These are phyloP conservation scores for Aspergillus fischeri DNA, from an alignment of 2,329 filamentous ascomycete genomes.

Conservation along the genomic window DNA sequence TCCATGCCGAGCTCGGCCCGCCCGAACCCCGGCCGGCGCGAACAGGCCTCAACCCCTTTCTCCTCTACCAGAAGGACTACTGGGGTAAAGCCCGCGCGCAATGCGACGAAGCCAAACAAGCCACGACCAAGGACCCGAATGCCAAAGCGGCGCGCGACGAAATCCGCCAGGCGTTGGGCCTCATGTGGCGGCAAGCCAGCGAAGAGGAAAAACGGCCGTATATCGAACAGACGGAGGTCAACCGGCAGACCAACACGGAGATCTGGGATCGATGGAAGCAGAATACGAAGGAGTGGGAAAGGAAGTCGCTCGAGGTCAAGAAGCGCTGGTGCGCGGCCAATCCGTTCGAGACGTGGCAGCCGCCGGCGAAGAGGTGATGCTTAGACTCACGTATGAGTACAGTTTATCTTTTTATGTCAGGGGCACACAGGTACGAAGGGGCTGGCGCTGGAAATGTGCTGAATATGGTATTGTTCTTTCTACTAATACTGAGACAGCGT, in stretches of 20 bases:
- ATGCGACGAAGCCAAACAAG: conserved; percentile 65
- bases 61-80: conserved; percentile 78
- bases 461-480: background rate
- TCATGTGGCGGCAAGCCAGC: conserved; percentile 80
- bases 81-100: conserved; percentile 61
- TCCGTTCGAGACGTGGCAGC: conserved; percentile 33
- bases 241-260: conserved; percentile 64
- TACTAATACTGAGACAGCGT: background rate
- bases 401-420: background rate
- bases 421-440: background rate
- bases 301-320: conserved; percentile 34
- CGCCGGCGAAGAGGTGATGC: background rate
- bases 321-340: conserved; percentile 37
- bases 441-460: background rate
- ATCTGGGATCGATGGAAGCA: conserved; percentile 68
- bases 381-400: background rate
- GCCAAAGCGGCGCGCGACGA: conserved; percentile 67
- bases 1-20: conserved; percentile 64
- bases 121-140: conserved; percentile 60
- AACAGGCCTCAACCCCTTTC: conserved; percentile 76
- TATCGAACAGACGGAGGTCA: conserved; percentile 66
- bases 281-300: conserved; percentile 53
- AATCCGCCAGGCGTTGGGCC: conserved; percentile 77
- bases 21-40: conserved; percentile 69
- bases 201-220: conserved; percentile 72